Evolutionary conservation across 1,284 basidiomycete species (phyloP).

Genomic region (Fistulina hepatica): DNA sequence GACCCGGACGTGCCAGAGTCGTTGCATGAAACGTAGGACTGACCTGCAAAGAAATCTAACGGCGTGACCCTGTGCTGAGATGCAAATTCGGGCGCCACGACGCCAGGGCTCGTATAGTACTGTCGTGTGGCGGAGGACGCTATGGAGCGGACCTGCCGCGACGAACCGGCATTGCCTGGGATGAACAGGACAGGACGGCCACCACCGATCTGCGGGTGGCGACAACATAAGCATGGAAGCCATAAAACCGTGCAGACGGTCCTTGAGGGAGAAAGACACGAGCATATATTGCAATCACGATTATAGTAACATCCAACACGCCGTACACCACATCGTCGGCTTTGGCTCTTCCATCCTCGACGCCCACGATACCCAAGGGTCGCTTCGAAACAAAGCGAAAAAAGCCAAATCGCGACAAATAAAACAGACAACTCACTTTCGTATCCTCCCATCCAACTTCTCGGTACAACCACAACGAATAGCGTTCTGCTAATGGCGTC

Average conservation of each 20-base stretch:
- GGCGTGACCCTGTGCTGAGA: constrained; percentile 38
- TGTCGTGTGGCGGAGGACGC: constrained; percentile 83
- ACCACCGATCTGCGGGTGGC: constrained; percentile 38
- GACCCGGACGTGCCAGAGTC: too few relatives aligned
- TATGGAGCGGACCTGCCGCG: constrained; percentile 88
- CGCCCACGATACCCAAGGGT: neutral
- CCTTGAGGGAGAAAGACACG: neutral
- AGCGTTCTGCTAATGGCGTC: constrained; percentile 62
- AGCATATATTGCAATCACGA: too few relatives aligned
- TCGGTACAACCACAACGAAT: constrained; percentile 84
- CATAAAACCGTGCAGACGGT: constrained; percentile 7
- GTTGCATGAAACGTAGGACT: constrained; percentile 16
- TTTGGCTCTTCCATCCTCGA: neutral
- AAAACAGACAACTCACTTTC: constrained; percentile 32
- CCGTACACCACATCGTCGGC: constrained; percentile 5
- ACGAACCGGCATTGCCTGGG: constrained; percentile 95
- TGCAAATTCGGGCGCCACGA: constrained; percentile 39
- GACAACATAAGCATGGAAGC: constrained; percentile 11
- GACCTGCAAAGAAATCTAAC: constrained; percentile 79
- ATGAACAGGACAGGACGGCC: constrained; percentile 86
- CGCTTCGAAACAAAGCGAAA: neutral
- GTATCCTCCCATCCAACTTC: constrained; percentile 77
- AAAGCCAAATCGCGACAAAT: neutral
- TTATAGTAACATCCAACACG: constrained; percentile 14
- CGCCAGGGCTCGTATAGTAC: constrained; percentile 52